Evolutionary conservation across 2,329 filamentous ascomycete genomes (phyloP).

Genomic region (Magnaporthiopsis rhizophila): DNA sequence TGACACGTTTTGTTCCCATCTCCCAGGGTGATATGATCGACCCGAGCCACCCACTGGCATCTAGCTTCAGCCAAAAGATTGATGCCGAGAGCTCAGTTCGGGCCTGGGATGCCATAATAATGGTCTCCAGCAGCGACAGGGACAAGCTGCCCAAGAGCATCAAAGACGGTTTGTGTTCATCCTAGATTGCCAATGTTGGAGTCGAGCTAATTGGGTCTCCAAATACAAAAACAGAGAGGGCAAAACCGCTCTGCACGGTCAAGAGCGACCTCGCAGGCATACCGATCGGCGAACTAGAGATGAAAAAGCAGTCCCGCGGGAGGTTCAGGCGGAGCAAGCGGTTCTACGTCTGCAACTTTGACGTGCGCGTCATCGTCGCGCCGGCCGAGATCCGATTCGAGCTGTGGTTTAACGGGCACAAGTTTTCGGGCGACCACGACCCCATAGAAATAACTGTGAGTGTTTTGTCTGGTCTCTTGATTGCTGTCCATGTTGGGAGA

Average conservation of each 20-base stretch:
- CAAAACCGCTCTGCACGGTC: conserved; percentile 28
- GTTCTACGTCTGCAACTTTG: conserved; percentile 33
- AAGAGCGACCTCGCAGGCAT: conserved; percentile 32
- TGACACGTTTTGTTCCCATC: neutral
- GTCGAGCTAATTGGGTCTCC: neutral
- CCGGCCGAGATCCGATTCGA: neutral
- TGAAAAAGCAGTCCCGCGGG: conserved; percentile 26
- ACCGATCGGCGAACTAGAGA: conserved; percentile 27
- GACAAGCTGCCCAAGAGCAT: conserved; percentile 25
- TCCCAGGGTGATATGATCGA: neutral
- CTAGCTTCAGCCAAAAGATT: conserved; percentile 20
- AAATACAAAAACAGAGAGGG: conserved; percentile 19
- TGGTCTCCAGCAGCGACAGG: neutral
- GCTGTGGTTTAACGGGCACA: neutral
- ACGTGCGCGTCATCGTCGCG: conserved; percentile 24
- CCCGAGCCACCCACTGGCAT: neutral
- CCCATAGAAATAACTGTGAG: neutral
- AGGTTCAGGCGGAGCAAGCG: conserved; percentile 17
- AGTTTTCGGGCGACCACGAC: neutral
- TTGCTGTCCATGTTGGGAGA: too few relatives aligned
- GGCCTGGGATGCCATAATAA: conserved; percentile 6
- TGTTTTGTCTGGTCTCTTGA: neutral
- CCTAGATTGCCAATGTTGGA: neutral
- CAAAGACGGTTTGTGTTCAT: conserved; percentile 6
- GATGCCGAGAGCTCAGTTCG: conserved; percentile 28